Percentiles rank a stretch among this genome's conserved stretches.
These are phyloP conservation scores for Annulohypoxylon nitens DNA, from an alignment of 495 filamentous ascomycete genomes.

Conservation along the genomic window DNA sequence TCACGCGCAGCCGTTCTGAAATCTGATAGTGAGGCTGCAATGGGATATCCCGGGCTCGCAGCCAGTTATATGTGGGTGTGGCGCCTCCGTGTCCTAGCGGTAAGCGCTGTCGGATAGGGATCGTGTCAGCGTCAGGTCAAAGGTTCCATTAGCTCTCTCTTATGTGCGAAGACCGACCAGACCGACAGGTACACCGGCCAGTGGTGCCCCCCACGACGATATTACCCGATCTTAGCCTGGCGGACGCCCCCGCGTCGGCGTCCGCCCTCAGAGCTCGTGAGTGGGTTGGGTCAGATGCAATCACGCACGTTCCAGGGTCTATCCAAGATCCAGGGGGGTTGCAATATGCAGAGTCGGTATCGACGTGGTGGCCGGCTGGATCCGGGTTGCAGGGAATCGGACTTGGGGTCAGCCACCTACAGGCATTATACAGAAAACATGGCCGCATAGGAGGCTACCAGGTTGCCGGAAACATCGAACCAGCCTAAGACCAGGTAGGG, in stretches of 20 bases:
- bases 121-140: constrained; percentile 26
- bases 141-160: constrained; percentile 30
- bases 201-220: constrained; percentile 43
- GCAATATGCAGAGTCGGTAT: constrained; percentile 45
- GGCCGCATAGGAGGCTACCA: constrained; percentile 47
- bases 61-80: constrained; percentile 35
- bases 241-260: constrained; percentile 42
- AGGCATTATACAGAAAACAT: constrained; percentile 23
- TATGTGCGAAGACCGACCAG: constrained; percentile 31
- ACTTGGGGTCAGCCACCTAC: constrained; percentile 37
- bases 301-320: constrained; percentile 43
- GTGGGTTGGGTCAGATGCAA: constrained; percentile 47
- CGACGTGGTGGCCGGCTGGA: constrained; percentile 44
- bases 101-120: constrained; percentile 44
- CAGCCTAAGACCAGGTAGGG: constrained; percentile 30
- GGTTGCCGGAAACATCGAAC: constrained; percentile 39
- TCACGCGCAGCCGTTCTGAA: constrained; percentile 42
- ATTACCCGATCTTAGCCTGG: constrained; percentile 50
- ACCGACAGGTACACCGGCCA: constrained; percentile 20
- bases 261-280: constrained; percentile 38
- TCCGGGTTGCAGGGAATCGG: constrained; percentile 43
- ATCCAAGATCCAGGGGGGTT: constrained; percentile 44
- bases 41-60: constrained; percentile 30
- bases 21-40: constrained; percentile 38
- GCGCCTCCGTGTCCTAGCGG: constrained; percentile 24